Base-by-base conservation (phyloP, 805 yeast species). In the Zygosaccharomyces gambellarensis region DNA sequence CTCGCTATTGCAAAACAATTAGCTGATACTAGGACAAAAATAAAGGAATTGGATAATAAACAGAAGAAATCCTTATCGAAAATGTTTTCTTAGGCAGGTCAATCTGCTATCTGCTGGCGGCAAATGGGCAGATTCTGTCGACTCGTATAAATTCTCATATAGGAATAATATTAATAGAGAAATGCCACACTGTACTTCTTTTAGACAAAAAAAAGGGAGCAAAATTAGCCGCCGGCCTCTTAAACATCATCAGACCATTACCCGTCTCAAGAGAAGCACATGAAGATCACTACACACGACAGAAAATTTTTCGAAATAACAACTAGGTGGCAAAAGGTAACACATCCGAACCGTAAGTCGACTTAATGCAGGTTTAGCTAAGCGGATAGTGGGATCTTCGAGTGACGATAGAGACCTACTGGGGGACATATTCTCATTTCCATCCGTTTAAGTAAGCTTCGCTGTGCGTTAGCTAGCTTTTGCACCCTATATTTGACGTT, bases 31-130 rank as follows among this genome's bases (percentile, higher is more conserved):
- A 80, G 80, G 61, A 67, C 66, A 39, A 63, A 70, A 32, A 71
- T 80, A 46, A 79, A 78, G 55, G 69, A 68, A n/a, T 76, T 84
- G 56, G 75, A 72, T 47, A 81, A 83, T 46, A 83, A 82, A 64
- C 87, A 85, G 61, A 85, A 81, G 71, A 83, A 82, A 58, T 87
- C 90, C 1, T 77, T 83, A 72, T 73, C 87, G 48, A 86, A 85
- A 64, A 81, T 86, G 73, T 87, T 87, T 56, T 47, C 59, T 4
- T 70, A 56, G 49, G 28, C 14, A 22, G 4, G 23, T 12, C 4
- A 11, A 8, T 25, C 28, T 25, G 6, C 9, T 1, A 25, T 8
- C 28, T 25, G 28, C 28, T 25, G 28, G 28, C 10, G 4, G 22
- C 27, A 7, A 9, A 39, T 11, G 41, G 41, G 22, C 32, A 28